A percentile compares a stretch with the other conserved stretches of the same genome.
These are phyloP conservation scores for Remersonia thermophila DNA, from an alignment of 2,329 filamentous ascomycete species.

Conservation along the genomic window DNA sequence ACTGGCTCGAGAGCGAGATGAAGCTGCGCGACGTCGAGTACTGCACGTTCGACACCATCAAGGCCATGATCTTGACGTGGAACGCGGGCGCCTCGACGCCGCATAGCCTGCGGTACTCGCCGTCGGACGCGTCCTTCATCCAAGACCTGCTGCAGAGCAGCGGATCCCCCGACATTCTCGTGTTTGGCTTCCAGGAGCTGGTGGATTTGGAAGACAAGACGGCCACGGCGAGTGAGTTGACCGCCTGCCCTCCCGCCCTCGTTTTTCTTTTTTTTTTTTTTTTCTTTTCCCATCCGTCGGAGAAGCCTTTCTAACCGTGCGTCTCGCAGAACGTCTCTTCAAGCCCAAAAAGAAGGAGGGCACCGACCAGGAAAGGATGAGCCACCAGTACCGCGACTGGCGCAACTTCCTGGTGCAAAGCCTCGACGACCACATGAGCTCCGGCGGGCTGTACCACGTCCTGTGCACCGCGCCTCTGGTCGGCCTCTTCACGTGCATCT, in stretches of 20 bases:
- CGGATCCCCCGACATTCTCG: conserved; percentile 71
- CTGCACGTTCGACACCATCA: conserved; percentile 74
- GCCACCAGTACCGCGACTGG: conserved; percentile 95
- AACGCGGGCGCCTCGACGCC: conserved; percentile 97
- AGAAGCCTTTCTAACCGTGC: background rate
- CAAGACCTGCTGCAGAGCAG: conserved; percentile 65
- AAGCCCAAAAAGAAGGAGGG: conserved; percentile 80
- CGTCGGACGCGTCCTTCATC: conserved; percentile 65
- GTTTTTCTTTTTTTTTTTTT: no score
- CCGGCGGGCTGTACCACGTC: conserved; percentile 66
- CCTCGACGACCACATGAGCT: conserved; percentile 67
- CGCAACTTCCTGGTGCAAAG: conserved; percentile 74
- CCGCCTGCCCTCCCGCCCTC: no score
- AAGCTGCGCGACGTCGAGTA: conserved; percentile 70
- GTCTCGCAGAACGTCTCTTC: conserved; percentile 58
- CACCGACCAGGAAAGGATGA: conserved; percentile 81
- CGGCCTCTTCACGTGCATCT: conserved; percentile 89
- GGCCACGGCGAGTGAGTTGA: conserved; percentile 73
- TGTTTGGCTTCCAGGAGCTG: conserved; percentile 97
- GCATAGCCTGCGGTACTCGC: conserved; percentile 58
- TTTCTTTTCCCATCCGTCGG: no score
- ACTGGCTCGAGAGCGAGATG: conserved; percentile 90
- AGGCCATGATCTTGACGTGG: conserved; percentile 79
- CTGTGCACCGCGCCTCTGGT: conserved; percentile 84
- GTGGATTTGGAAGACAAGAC: conserved; percentile 97